Evolutionary conservation across 2,329 filamentous ascomycete species (phyloP).

Genomic region (Fusarium penzigii): DNA sequence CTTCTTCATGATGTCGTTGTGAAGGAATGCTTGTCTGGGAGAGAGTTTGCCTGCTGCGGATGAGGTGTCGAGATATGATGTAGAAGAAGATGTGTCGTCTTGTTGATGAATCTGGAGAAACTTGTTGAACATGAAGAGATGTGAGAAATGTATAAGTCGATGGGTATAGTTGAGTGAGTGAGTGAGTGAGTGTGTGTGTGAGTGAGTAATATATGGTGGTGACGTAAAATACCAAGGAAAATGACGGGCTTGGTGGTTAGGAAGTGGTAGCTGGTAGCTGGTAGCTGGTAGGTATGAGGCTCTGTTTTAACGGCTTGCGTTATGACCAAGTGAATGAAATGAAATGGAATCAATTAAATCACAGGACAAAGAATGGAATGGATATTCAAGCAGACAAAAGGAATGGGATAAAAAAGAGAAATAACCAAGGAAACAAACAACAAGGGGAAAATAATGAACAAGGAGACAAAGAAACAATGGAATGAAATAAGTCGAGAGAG

Average conservation of each 20-base stretch:
- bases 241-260: no score
- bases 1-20: conserved; percentile 29
- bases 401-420: conserved; percentile 8
- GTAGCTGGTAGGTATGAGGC: no score
- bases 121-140: conserved; percentile 19
- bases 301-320: no score
- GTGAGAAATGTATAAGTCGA: no score
- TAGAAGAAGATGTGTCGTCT: conserved; percentile 19
- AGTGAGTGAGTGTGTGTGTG: no score
- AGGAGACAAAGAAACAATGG: conserved; percentile 6
- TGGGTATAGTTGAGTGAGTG: background rate
- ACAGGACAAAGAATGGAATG: no score
- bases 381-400: no score
- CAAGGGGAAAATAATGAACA: background rate
- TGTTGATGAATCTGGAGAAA: conserved; percentile 12
- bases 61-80: conserved; percentile 1
- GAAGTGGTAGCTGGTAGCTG: no score
- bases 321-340: no score
- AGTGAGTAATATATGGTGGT: no score
- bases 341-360: no score
- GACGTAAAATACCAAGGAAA: no score
- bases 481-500: conserved; percentile 4
- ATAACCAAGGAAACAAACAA: conserved; percentile 1
- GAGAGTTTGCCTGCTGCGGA: conserved; percentile 17
- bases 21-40: background rate